Percentiles rank a stretch among this genome's conserved stretches.
phyloP scores from a whole-genome alignment of 257 asterid species.

The Capsicum pubescens region DNA sequence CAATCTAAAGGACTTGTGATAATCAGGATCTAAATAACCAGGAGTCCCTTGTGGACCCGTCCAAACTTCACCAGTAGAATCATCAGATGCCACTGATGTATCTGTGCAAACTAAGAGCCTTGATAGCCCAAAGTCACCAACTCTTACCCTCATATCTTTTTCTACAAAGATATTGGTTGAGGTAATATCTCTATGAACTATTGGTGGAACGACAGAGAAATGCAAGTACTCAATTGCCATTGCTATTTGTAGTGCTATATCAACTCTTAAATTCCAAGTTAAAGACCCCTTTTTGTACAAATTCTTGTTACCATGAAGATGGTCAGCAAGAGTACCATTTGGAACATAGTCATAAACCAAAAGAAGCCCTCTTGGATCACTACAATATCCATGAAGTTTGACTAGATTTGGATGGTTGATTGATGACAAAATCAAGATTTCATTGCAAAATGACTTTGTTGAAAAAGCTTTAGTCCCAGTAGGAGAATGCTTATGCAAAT shows the following conservation, averaged over 20 bases:
- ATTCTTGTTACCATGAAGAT: constrained; percentile 71
- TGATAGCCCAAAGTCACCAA: constrained; percentile 92
- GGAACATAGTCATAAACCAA: constrained; percentile 88
- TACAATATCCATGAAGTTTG: constrained; percentile 90
- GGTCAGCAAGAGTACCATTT: constrained; percentile 87
- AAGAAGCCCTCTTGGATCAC: constrained; percentile 92
- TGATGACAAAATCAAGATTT: constrained; percentile 81
- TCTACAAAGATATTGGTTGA: constrained; percentile 84
- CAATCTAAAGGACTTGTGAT: constrained; percentile 71
- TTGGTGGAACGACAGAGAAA: constrained; percentile 75
- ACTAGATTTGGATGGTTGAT: constrained; percentile 82
- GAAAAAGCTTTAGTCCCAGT: constrained; percentile 61
- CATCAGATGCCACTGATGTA: constrained; percentile 42
- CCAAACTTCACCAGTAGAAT: constrained; percentile 76
- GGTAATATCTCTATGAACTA: constrained; percentile 91
- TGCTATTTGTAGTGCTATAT: constrained; percentile 79
- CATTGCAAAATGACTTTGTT: constrained; percentile 84
- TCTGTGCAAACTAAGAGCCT: constrained; percentile 73
- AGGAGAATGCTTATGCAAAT: constrained; percentile 71
- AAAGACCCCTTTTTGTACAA: constrained; percentile 46
- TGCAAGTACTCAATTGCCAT: constrained; percentile 86
- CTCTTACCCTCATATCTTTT: constrained; percentile 82
- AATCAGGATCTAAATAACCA: constrained; percentile 91
- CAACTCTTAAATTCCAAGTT: constrained; percentile 73
- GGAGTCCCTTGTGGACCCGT: constrained; percentile 99